Base-by-base conservation (phyloP, 257 asterid species). In the Solanum ossicruentum region DNA sequence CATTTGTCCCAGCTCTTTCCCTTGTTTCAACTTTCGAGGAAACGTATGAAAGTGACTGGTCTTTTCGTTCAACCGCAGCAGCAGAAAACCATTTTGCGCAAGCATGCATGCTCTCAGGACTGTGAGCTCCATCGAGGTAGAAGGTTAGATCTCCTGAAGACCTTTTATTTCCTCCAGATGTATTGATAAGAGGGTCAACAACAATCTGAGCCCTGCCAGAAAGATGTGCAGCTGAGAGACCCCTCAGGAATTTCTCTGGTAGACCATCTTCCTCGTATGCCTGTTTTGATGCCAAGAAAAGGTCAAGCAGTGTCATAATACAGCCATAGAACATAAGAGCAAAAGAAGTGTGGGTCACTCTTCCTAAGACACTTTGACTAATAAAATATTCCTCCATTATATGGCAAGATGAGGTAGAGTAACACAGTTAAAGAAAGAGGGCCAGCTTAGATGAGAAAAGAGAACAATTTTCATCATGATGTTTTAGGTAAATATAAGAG, bases 71-170 rank as follows among this genome's bases (percentile, higher is more conserved):
- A 88, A 91, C 90, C 72, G 87, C 92, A 82, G 91, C 93, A 80
- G 91, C 85, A 49, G 97, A 92, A 86, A 91, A 95, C 99, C 99
- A 95, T 86, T 86, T 92, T 52, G 97, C 98, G 21, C 99, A 95
- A 63, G 97, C 98, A 86, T 95, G 97, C 93, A 94, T 92, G 91
- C 98, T 95, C 88, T 95, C 98, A 69, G 98, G 98, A 89, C 98
- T 95, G 87, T 95, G 99, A 86, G 99, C 99, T 87, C 99, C 99
- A 84, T 95, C 99, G 65, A 94, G 89, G 89, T 92, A 94, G 90
- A 94, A 95, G 83, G 89, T 79, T 84, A 95, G 84, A 84, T 90
- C 97, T 60, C 97, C 98, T 10, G 91, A 86, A 85, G 90, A 36
- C 85, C 78, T 84, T 63, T 79, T 88, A 52, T 61, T 84, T 67